Evolutionary conservation across 2,329 filamentous ascomycete genomes (phyloP).

Genomic region (Diaporthe vaccinii): DNA sequence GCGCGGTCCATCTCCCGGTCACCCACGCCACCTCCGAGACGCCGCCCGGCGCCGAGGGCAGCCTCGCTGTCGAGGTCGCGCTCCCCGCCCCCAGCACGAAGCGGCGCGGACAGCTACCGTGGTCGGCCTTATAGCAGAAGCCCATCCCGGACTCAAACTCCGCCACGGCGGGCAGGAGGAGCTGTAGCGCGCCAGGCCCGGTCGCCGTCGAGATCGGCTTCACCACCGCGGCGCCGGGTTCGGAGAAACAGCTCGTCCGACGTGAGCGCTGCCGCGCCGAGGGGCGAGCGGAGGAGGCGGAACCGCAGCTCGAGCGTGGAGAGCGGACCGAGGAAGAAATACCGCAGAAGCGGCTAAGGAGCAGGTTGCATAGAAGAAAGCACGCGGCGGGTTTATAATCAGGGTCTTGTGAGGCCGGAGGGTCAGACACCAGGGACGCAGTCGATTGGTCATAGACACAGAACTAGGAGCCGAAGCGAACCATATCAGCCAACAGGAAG

Average conservation of each 20-base stretch:
- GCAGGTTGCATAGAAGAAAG: background rate
- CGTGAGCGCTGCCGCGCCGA: constrained; percentile 25
- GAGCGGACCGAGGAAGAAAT: constrained; percentile 39
- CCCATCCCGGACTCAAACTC: constrained; percentile 28
- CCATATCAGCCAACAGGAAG: background rate
- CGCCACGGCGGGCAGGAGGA: constrained; percentile 17
- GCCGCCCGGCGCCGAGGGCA: constrained; percentile 23
- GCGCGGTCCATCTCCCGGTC: constrained; percentile 35
- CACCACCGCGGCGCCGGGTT: constrained; percentile 32
- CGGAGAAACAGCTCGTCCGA: constrained; percentile 36
- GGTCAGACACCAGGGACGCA: background rate
- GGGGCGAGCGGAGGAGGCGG: constrained; percentile 38
- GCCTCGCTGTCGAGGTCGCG: constrained; percentile 31
- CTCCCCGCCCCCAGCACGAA: constrained; percentile 33
- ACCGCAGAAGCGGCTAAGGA: constrained; percentile 34
- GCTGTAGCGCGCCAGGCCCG: constrained; percentile 20
- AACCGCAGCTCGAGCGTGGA: constrained; percentile 40
- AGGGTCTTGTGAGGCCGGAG: background rate
- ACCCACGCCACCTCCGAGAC: constrained; percentile 33
- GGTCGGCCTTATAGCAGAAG: constrained; percentile 36
- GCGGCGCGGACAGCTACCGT: constrained; percentile 35
- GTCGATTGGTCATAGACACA: too few species aligned
- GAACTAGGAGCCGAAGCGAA: background rate
- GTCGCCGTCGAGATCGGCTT: constrained; percentile 29
- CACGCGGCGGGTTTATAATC: background rate